Base-by-base conservation (phyloP, 2,329 filamentous ascomycete species). In the Aspergillus quadrilineatus region DNA sequence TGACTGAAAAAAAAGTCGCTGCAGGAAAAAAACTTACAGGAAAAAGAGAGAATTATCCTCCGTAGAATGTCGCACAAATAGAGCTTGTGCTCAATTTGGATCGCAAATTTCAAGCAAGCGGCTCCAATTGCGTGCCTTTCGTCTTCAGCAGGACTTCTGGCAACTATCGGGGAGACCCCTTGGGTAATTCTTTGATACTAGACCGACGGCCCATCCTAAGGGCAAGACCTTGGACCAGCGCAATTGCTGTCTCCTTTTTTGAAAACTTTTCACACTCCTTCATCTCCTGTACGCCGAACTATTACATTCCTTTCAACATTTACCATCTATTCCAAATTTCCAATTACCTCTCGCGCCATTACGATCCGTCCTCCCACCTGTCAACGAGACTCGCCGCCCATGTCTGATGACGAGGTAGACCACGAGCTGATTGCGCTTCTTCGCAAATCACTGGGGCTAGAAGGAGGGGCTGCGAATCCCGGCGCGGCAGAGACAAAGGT, bases 341-440 rank as follows among this genome's bases (percentile, higher is more conserved):
- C 29, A 28, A 10, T 14, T 14, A 28, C 43, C 8, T 32, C 44
- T 22, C 12, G 26, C 12, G 39, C 7, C 39, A n/a, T 42, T 15
- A 42, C 22, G 8, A 26, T 44, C 17, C 26, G 14, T 30, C 14
- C 4, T 36, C 34, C 43, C 22, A 29, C 15, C 39, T 14, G 43
- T 42, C 17, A 57, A 29, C 26, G 43, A 58, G 44, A 14, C n/a
- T 42, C 32, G 26, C 36, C 44, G 29, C 34, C 48, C 60, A 95
- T 95, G 89, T 95, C 90, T 46, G 92, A 97, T 78, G 90, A 96
- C 74, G 93, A 96, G 73, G 87, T 88, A 47, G 93, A 97, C 69
- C 88, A 84, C 41, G 92, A 97, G 75, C 85, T 97, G 45, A 81
- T 97, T 17, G 91, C 87, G 64, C 86, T 97, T 17, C 83, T 97